These are phyloP conservation scores for Diphasiastrum complanatum DNA, from an alignment of 83 land plant species.

Conservation along the genomic window DNA sequence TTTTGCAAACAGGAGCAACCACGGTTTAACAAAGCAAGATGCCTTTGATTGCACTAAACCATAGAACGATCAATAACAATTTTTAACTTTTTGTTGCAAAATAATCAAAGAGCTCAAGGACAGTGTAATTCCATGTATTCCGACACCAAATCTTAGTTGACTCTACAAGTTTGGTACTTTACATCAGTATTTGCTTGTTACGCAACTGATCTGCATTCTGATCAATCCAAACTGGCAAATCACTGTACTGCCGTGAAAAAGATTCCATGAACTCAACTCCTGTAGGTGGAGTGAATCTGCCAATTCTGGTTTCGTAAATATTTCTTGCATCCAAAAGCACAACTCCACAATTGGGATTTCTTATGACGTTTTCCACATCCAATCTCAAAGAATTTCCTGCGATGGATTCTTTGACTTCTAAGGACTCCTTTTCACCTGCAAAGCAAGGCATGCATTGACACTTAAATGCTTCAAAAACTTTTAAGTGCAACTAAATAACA, in stretches of 20 bases:
- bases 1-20: no score
- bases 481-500: no score
- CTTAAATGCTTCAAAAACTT: no score
- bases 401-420: no score
- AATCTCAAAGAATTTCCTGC: slow-evolving; percentile 18
- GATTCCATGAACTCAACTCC: slow-evolving; percentile 66
- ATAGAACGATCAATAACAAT: no score
- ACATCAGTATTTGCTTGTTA: slow-evolving; percentile 73
- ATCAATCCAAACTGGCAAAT: slow-evolving; percentile 89
- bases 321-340: slow-evolving; percentile 92
- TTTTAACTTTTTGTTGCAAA: no score
- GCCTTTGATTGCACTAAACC: no score
- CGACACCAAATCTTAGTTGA: background rate
- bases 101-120: no score
- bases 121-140: background rate
- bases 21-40: no score
- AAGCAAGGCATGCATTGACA: no score
- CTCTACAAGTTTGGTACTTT: slow-evolving; percentile 12
- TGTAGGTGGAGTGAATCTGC: slow-evolving; percentile 56
- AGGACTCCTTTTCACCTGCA: no score
- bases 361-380: background rate
- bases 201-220: slow-evolving; percentile 49
- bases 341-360: background rate
- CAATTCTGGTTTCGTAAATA: slow-evolving; percentile 89
- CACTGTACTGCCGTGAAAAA: slow-evolving; percentile 81